Base-by-base conservation (phyloP, 371 early-diverging fungal species). In the Mortierella sp. region DNA sequence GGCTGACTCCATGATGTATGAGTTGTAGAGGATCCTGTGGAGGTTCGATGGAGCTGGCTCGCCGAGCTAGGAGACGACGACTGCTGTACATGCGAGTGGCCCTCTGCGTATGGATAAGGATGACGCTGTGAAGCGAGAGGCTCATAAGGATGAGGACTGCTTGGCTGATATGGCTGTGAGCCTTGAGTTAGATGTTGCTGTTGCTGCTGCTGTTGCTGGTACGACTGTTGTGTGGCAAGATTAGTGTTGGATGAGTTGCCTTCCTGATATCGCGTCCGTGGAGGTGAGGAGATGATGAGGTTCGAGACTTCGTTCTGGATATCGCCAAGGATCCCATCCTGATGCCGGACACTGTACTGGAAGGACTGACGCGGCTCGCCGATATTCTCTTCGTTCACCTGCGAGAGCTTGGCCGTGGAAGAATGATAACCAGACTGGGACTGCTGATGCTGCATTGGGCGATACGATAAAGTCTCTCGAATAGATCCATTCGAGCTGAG, bases 1-100 rank as follows among this genome's bases (percentile, higher is more conserved):
- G 74, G 73, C n/a, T 79, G 74, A 61, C 80, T 79, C 73, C 80
- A 70, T 5, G 64, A 53, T 4, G 65, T 68, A 2, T 68, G 69
- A 5, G 59, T 60, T 11, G 67, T 70, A 5, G 73, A 66, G 6
- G 80, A 73, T 1, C 80, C 70, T 14, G 80, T 79, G 15, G 80
- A 79, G 47, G 80, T 68, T 19, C 77, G 60, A 55, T 76, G 52
- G 14, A 76, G 68, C 16, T 63, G 57, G 37, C 73, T 72, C 7
- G 28, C 46, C 30, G 74, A 64, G 37, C 68, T 68, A 18, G 66
- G 37, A 25, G 70, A 56, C 0, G 74, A 65, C 23, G 74, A 68
- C 12, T 28, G 72, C 37, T 67, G 74, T 26, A 68, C 56, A 67
- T 67, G 62, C 4, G 53, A 18, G 26, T 72, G 67, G 19, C 73